Conservation (phyloP, 202 grass and related monocot species). For the Zoysia matrella region DNA sequence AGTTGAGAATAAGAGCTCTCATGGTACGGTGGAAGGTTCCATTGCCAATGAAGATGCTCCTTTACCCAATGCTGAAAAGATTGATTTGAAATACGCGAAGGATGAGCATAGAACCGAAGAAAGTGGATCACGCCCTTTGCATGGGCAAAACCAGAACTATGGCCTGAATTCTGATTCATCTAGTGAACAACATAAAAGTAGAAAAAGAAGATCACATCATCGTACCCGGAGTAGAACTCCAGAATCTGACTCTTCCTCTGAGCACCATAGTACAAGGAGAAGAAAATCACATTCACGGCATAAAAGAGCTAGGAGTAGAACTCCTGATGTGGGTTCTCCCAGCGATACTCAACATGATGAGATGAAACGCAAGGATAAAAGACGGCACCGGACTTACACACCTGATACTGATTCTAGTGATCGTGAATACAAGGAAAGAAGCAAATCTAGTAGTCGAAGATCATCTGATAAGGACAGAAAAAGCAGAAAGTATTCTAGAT, state of each 20-base stretch:
- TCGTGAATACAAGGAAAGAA: constrained; percentile 50
- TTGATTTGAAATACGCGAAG: constrained; percentile 44
- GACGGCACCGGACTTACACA: constrained; percentile 34
- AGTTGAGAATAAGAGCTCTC: constrained; percentile 37
- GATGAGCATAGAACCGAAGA: constrained; percentile 33
- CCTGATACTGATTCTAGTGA: constrained; percentile 63
- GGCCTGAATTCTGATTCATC: constrained; percentile 50
- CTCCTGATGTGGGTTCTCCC: constrained; percentile 52
- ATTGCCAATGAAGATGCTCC: constrained; percentile 26
- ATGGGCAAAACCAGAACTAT: constrained; percentile 32
- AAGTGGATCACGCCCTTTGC: constrained; percentile 33
- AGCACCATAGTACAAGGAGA: constrained; percentile 49
- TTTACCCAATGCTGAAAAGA: constrained; percentile 27
- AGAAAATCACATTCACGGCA: constrained; percentile 64
- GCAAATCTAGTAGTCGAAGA: constrained; percentile 52
- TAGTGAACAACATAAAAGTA: constrained; percentile 43
- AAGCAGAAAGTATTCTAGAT: constrained; percentile 63
- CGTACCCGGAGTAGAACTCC: constrained; percentile 34
- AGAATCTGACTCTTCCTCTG: constrained; percentile 58
- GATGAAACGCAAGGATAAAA: constrained; percentile 54
- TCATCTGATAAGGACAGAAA: constrained; percentile 56
- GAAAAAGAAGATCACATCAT: constrained; percentile 55
- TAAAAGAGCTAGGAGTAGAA: constrained; percentile 51
- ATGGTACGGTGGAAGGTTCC: constrained; percentile 28
- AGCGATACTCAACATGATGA: constrained; percentile 47